Conservation (phyloP, 164 flowering plant genomes). For the Nelumbo lutea region DNA sequence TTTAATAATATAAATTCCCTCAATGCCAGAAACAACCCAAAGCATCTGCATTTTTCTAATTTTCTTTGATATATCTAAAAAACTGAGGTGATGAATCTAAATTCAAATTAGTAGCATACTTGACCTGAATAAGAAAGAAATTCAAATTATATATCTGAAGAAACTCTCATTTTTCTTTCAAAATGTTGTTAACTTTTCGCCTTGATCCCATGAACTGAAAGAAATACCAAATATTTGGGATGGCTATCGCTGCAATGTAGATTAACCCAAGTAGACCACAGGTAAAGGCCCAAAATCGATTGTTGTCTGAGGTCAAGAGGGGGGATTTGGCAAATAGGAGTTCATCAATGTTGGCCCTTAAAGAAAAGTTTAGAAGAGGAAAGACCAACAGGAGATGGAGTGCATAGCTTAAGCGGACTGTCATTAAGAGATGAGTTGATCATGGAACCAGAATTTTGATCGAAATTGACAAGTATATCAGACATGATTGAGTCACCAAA, state of each 20-base stretch:
- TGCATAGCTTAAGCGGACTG: conserved; percentile 78
- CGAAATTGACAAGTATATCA: conserved; percentile 78
- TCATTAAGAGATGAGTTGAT: conserved; percentile 49
- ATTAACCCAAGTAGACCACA: conserved; percentile 29
- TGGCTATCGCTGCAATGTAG: conserved; percentile 59
- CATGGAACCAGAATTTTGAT: conserved; percentile 37
- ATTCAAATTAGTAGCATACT: too few species aligned
- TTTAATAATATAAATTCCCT: too few species aligned
- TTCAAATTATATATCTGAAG: too few species aligned
- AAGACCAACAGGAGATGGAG: conserved; percentile 80
- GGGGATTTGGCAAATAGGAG: conserved; percentile 53
- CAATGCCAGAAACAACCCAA: too few species aligned
- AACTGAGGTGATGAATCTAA: too few species aligned
- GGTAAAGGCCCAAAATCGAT: conserved; percentile 50
- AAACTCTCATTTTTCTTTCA: too few species aligned
- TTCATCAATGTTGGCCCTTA: conserved; percentile 65
- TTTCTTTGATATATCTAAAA: too few species aligned
- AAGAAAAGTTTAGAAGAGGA: conserved; percentile 72
- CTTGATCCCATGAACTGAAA: conserved; percentile 84
- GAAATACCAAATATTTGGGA: conserved; percentile 85
- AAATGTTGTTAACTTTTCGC: too few species aligned
- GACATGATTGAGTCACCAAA: conserved; percentile 74
- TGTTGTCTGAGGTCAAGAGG: conserved; percentile 30
- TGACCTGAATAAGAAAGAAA: too few species aligned
- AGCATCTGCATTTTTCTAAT: too few species aligned